Evolutionary conservation across 176 grass and related monocot genomes (phyloP).

Genomic region (Phoenix roebelenii): DNA sequence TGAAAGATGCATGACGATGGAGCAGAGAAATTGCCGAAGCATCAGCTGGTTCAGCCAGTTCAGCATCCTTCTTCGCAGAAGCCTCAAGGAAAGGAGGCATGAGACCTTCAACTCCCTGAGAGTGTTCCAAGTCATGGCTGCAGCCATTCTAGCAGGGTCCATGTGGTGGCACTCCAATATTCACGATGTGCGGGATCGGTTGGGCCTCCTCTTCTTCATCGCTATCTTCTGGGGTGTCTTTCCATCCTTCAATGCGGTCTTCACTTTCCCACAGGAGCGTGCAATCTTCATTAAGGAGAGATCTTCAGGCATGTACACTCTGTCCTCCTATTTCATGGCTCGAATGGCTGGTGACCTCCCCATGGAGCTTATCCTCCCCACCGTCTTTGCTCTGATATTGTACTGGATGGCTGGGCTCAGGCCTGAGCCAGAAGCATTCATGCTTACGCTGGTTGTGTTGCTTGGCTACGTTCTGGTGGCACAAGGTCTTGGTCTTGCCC

Average conservation of each 20-base stretch:
- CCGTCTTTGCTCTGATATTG: conserved; percentile 52
- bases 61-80: conserved; percentile 62
- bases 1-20: not conserved
- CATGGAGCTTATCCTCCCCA: conserved; percentile 82
- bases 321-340: conserved; percentile 81
- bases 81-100: conserved; percentile 86
- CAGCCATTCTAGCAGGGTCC: conserved; percentile 54
- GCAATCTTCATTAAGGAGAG: conserved; percentile 59
- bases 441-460: conserved; percentile 49
- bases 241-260: conserved; percentile 91
- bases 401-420: conserved; percentile 91
- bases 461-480: conserved; percentile 74
- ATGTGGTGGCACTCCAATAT: conserved; percentile 95
- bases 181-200: conserved; percentile 42
- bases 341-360: conserved; percentile 82
- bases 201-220: conserved; percentile 96
- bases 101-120: conserved; percentile 88
- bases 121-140: conserved; percentile 75
- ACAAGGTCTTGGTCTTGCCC: conserved; percentile 61
- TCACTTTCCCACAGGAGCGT: conserved; percentile 78
- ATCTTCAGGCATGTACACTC: conserved; percentile 79
- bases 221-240: conserved; percentile 99
- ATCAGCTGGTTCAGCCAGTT: conserved; percentile 65
- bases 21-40: conserved; percentile 22
- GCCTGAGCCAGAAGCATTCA: conserved; percentile 42